These are phyloP conservation scores for Collybia sordida DNA, from an alignment of 768 basidiomycete species.

Conservation along the genomic window DNA sequence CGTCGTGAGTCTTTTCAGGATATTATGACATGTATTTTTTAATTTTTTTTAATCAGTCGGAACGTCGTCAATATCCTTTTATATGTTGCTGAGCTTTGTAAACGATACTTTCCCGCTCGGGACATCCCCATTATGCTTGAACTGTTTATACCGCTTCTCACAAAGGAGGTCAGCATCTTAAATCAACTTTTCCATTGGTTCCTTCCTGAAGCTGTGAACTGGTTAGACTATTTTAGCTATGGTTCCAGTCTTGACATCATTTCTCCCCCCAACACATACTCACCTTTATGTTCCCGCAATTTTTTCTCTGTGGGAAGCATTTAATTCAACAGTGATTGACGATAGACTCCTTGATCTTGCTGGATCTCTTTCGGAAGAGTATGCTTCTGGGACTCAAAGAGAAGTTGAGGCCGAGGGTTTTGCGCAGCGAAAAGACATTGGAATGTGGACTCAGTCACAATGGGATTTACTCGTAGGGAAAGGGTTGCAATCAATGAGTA, in stretches of 20 bases:
- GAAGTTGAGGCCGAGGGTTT: conserved; percentile 53
- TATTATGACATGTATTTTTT: background rate
- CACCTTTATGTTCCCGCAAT: conserved; percentile 70
- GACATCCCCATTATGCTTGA: conserved; percentile 73
- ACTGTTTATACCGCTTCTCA: conserved; percentile 69
- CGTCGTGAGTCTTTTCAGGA: conserved; percentile 42
- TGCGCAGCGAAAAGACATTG: conserved; percentile 76
- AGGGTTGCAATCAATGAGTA: conserved; percentile 79
- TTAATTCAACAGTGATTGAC: conserved; percentile 72
- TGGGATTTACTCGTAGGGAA: conserved; percentile 85
- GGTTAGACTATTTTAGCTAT: conserved; percentile 65
- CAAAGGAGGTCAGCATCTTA: conserved; percentile 56
- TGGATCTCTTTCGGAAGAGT: conserved; percentile 70
- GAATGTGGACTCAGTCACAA: conserved; percentile 84
- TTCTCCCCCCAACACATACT: conserved; percentile 66
- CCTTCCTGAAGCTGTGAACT: background rate
- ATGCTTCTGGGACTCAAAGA: conserved; percentile 57
- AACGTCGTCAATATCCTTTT: conserved; percentile 71
- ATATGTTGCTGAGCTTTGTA: conserved; percentile 72
- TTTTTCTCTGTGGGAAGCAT: conserved; percentile 77
- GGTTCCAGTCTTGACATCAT: conserved; percentile 73
- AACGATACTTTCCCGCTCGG: conserved; percentile 61
- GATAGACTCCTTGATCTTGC: conserved; percentile 74
- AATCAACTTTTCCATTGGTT: background rate
- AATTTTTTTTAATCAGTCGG: conserved; percentile 37